phyloP scores from a whole-genome alignment of 2,329 filamentous ascomycete genomes.

The Cladosporium oxysporum region DNA sequence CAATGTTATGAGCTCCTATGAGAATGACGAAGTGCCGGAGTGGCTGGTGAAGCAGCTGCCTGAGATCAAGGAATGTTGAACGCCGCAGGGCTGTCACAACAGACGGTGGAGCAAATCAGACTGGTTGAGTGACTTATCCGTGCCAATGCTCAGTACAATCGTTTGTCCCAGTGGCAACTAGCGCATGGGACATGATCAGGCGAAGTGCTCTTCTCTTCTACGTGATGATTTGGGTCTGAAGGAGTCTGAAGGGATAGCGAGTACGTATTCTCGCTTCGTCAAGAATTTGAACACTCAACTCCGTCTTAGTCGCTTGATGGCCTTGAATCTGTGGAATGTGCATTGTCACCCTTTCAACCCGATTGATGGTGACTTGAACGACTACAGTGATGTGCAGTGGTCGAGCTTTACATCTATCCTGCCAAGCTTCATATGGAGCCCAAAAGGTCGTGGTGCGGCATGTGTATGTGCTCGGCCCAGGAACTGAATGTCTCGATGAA shows the following conservation, averaged over 20 bases:
- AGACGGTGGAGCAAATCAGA: not conserved
- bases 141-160: not conserved
- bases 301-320: not conserved
- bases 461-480: not conserved
- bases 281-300: not conserved
- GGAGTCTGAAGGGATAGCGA: not conserved
- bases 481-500: not conserved
- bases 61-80: constrained; percentile 4
- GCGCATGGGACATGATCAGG: not conserved
- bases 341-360: no score
- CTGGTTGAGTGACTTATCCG: not conserved
- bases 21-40: not conserved
- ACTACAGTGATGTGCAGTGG: not conserved
- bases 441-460: constrained; percentile 8
- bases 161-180: not conserved
- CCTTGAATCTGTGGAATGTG: no score
- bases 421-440: not conserved
- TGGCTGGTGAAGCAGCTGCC: not conserved
- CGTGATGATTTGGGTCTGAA: not conserved
- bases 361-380: no score
- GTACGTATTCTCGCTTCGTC: not conserved
- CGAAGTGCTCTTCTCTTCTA: not conserved
- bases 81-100: not conserved
- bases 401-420: no score
- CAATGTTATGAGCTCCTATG: constrained; percentile 17